Evolutionary conservation across 1,284 basidiomycete species (phyloP).

Genomic region (Neonothopanus nambi): DNA sequence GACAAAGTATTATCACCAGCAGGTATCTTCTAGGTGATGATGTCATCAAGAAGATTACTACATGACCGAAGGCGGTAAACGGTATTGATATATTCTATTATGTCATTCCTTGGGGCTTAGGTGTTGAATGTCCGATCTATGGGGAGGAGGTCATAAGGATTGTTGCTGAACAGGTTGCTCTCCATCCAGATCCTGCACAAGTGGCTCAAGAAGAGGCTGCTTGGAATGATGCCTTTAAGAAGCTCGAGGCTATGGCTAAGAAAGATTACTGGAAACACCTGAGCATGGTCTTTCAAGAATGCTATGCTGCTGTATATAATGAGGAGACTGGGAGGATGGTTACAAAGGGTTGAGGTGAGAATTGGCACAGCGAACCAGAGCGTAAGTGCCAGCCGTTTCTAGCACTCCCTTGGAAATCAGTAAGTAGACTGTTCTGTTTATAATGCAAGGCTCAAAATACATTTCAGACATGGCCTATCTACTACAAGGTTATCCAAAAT

Average conservation of each 20-base stretch:
- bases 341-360: not conserved
- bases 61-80: not conserved
- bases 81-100: not conserved
- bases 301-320: not conserved
- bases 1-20: not conserved
- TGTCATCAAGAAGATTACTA: not conserved
- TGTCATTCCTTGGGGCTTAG: conserved; percentile 5
- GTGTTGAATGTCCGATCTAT: too few species aligned
- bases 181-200: not conserved
- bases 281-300: not conserved
- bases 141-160: not conserved
- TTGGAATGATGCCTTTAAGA: not conserved
- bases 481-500: not conserved
- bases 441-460: too few species aligned
- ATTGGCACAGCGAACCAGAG: not conserved
- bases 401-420: not conserved
- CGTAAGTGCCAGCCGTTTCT: conserved; percentile 1
- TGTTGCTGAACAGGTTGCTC: not conserved
- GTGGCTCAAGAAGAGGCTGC: not conserved
- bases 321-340: not conserved
- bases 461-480: conserved; percentile 2
- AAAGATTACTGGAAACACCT: not conserved
- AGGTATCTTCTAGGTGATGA: not conserved
- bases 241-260: not conserved
- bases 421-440: too few species aligned